phyloP scores from a whole-genome alignment of 345 rosid genomes.

The Arabis alpina region DNA sequence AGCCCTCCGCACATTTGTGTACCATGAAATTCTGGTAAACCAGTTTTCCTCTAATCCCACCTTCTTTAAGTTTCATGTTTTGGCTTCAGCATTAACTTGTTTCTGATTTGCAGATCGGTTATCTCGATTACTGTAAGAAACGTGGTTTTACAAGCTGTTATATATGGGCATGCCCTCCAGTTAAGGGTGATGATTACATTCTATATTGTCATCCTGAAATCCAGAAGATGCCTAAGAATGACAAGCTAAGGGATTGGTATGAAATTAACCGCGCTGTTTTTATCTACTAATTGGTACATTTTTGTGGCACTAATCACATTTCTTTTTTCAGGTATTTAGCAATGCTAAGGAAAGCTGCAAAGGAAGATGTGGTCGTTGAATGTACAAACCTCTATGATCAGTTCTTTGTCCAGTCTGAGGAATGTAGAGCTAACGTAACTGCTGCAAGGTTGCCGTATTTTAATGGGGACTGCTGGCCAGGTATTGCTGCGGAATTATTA shows the following conservation, averaged over 20 bases:
- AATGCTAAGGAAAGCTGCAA: constrained; percentile 80
- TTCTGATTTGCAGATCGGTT: constrained; percentile 72
- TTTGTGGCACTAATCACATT: background rate
- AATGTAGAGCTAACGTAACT: constrained; percentile 80
- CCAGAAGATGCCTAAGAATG: constrained; percentile 93
- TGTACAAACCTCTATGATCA: constrained; percentile 84
- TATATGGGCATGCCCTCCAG: constrained; percentile 96
- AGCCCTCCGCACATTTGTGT: constrained; percentile 73
- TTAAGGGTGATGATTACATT: constrained; percentile 98
- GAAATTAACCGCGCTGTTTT: constrained; percentile 56
- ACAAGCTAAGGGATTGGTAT: constrained; percentile 93
- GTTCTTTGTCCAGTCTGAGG: constrained; percentile 74
- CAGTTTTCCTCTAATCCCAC: constrained; percentile 1
- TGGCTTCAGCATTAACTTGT: background rate
- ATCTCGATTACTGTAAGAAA: constrained; percentile 90
- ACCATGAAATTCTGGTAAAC: constrained; percentile 38
- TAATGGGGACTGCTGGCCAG: constrained; percentile 99
- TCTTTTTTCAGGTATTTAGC: constrained; percentile 67
- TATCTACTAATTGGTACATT: constrained; percentile 38
- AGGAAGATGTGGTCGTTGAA: constrained; percentile 80
- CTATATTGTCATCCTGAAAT: constrained; percentile 96
- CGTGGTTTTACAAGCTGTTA: constrained; percentile 97
- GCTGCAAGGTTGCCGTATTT: constrained; percentile 97
- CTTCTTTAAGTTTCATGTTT: constrained; percentile 7
- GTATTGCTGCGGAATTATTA: constrained; percentile 88